Evolutionary conservation across 371 early-diverging fungal species (phyloP).

Genomic region (Mortierella polycephala): DNA sequence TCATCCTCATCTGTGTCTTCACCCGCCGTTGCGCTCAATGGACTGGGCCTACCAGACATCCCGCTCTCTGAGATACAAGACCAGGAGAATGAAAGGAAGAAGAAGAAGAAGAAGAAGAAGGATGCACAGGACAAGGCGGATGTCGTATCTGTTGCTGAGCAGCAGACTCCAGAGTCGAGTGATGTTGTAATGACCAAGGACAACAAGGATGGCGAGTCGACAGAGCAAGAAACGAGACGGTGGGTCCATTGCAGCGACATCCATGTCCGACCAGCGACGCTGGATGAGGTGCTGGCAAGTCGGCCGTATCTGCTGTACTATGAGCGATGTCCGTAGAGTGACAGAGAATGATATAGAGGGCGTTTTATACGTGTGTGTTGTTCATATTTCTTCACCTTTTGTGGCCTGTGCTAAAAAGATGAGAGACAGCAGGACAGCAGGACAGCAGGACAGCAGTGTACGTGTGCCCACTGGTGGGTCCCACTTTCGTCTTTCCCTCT

Average conservation of each 20-base stretch:
- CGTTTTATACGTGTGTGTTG: no score
- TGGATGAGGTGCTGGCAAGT: conserved; percentile 36
- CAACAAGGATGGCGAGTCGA: conserved; percentile 2
- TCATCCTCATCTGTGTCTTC: conserved; percentile 1
- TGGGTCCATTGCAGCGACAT: conserved; percentile 48
- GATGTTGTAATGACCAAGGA: neutral
- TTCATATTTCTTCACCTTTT: no score
- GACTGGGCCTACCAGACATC: conserved; percentile 28
- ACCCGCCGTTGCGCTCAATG: conserved; percentile 3
- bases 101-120: conserved; percentile 15
- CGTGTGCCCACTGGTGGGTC: conserved; percentile 14
- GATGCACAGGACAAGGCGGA: neutral
- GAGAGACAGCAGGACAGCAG: neutral
- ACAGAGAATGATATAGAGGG: no score
- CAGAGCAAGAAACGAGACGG: conserved; percentile 14
- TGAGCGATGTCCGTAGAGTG: conserved; percentile 41
- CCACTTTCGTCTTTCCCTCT: conserved; percentile 1
- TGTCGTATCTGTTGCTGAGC: neutral
- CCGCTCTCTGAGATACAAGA: conserved; percentile 25
- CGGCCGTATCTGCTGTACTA: conserved; percentile 42
- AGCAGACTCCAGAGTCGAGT: neutral
- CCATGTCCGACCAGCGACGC: conserved; percentile 29
- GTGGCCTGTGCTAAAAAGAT: no score
- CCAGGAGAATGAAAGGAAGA: conserved; percentile 18
- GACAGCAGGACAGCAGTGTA: neutral